Conservation (phyloP, 2,329 filamentous ascomycete species). For the Aureobasidium sp. region DNA sequence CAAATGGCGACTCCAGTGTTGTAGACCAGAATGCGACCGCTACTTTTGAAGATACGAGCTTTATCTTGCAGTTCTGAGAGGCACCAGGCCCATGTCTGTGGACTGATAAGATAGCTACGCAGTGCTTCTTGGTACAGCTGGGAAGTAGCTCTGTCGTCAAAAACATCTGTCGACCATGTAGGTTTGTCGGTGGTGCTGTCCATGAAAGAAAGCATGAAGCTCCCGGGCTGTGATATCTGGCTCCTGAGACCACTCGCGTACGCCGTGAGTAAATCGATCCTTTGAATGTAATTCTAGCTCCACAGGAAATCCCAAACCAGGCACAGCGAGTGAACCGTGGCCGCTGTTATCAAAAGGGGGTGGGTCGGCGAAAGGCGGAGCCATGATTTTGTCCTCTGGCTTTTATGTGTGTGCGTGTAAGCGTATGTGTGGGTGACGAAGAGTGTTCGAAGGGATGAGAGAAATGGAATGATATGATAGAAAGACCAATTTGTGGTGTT, state of each 20-base stretch:
- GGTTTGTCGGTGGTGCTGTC: background rate
- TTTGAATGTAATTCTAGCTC: slow-evolving; percentile 1
- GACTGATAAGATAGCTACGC: background rate
- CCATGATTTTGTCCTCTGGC: too few relatives aligned
- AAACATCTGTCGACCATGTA: slow-evolving; percentile 1
- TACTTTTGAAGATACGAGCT: background rate
- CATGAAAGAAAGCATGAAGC: slow-evolving; percentile 3
- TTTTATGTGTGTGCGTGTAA: too few relatives aligned
- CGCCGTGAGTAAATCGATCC: slow-evolving; percentile 9
- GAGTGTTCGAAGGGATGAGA: too few relatives aligned
- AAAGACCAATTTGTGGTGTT: too few relatives aligned
- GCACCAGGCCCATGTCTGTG: background rate
- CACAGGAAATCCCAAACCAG: background rate
- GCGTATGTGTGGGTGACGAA: too few relatives aligned
- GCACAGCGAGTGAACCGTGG: slow-evolving; percentile 3
- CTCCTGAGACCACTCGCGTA: background rate
- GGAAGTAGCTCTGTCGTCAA: background rate
- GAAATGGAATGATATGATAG: too few relatives aligned
- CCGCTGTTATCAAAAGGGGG: background rate
- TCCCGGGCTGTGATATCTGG: slow-evolving; percentile 5
- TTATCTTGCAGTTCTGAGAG: slow-evolving; percentile 5
- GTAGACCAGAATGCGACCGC: slow-evolving; percentile 1
- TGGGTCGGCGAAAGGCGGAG: slow-evolving; percentile 6
- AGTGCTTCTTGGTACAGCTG: slow-evolving; percentile 3
- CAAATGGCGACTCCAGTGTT: background rate